phyloP scores from a whole-genome alignment of 768 basidiomycete genomes.

The Candolleomyces efflorescens region DNA sequence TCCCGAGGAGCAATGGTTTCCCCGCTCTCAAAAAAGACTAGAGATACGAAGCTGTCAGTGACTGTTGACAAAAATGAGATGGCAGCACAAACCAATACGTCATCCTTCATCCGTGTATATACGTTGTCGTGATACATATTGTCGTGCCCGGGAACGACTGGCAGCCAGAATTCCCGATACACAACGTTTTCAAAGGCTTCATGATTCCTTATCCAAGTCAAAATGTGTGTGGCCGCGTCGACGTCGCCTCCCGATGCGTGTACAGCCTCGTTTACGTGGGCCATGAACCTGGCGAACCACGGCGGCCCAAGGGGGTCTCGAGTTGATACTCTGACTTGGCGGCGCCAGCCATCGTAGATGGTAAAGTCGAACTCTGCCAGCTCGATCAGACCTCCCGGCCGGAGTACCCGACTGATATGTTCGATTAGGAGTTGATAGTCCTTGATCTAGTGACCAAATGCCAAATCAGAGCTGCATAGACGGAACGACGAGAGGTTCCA shows the following conservation, averaged over 20 bases:
- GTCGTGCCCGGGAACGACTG: constrained; percentile 50
- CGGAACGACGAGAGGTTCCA: constrained; percentile 7
- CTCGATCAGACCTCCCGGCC: constrained; percentile 65
- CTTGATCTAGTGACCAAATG: constrained; percentile 44
- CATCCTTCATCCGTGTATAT: constrained; percentile 42
- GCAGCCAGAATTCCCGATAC: constrained; percentile 58
- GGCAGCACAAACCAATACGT: constrained; percentile 39
- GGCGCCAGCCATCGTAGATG: constrained; percentile 47
- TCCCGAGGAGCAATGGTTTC: constrained; percentile 59
- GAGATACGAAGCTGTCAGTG: not conserved
- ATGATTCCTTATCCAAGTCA: constrained; percentile 50
- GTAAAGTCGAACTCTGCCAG: constrained; percentile 71
- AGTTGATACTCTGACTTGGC: not conserved
- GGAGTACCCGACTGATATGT: constrained; percentile 61
- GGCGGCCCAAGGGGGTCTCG: not conserved
- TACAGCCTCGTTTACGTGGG: not conserved
- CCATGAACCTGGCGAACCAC: not conserved
- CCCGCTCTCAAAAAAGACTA: constrained; percentile 65
- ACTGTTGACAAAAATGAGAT: constrained; percentile 1
- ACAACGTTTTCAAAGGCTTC: constrained; percentile 56
- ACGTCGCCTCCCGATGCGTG: constrained; percentile 5
- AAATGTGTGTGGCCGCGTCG: constrained; percentile 37
- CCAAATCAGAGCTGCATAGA: not conserved
- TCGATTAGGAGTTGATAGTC: constrained; percentile 56
- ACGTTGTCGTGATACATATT: constrained; percentile 30